Percentiles rank a stretch among this genome's conserved stretches.
phyloP scores from a whole-genome alignment of 163 green algal species.

The Scenedesmus sp. region DNA sequence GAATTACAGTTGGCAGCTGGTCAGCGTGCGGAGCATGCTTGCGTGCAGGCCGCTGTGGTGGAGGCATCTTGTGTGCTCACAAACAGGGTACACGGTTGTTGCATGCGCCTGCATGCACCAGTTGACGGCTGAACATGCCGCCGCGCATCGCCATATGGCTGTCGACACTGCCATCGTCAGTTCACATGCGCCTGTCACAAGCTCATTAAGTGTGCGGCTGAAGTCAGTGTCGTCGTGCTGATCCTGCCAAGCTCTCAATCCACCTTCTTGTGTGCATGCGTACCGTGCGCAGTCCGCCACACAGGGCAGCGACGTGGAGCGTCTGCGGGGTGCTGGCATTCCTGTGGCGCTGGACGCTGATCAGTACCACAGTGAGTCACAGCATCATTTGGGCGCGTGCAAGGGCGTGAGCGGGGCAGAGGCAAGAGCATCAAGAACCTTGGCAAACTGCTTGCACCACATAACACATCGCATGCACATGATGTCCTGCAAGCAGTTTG shows the following conservation, averaged over 20 bases:
- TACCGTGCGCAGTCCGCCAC: conserved; percentile 35
- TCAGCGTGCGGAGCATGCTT: too few relatives aligned
- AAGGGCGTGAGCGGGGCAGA: too few relatives aligned
- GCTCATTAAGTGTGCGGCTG: too few relatives aligned
- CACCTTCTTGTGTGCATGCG: not conserved
- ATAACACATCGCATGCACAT: too few relatives aligned
- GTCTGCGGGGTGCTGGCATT: conserved; percentile 24
- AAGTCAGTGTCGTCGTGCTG: not conserved
- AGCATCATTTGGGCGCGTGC: too few relatives aligned
- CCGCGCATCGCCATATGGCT: too few relatives aligned
- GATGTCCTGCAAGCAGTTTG: too few relatives aligned
- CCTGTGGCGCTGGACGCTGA: conserved; percentile 33
- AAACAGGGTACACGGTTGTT: not conserved
- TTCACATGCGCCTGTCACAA: too few relatives aligned
- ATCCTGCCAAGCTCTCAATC: not conserved
- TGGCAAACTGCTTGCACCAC: not conserved
- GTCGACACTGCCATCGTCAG: too few relatives aligned
- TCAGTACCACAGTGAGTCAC: conserved; percentile 47
- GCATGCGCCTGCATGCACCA: not conserved
- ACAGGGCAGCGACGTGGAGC: conserved; percentile 65
- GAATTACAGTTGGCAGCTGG: not conserved
- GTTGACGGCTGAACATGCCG: not conserved
- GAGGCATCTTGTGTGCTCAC: not conserved
- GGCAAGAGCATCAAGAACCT: too few relatives aligned
- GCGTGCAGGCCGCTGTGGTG: too few relatives aligned